Conservation (phyloP, 73 alveolate genomes). For the Blepharisma stoltei region DNA sequence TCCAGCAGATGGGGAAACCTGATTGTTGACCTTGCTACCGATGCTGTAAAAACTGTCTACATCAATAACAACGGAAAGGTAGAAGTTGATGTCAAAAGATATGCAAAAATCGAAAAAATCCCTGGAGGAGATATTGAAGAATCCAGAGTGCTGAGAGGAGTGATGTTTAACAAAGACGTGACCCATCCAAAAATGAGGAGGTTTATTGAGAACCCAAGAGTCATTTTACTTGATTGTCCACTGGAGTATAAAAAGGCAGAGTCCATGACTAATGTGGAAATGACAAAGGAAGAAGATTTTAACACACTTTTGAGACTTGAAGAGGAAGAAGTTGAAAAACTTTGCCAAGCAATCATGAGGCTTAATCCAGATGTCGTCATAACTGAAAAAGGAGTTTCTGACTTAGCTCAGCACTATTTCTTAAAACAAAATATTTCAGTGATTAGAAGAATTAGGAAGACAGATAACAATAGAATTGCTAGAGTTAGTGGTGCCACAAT, state of each 20-base stretch:
- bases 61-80: conserved; percentile 36
- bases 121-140: conserved; percentile 85
- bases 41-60: conserved; percentile 85
- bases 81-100: conserved; percentile 78
- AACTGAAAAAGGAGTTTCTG: conserved; percentile 97
- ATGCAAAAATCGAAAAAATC: conserved; percentile 86
- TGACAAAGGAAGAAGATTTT: conserved; percentile 97
- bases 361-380: conserved; percentile 95
- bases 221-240: conserved; percentile 96
- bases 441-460: conserved; percentile 96
- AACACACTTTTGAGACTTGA: conserved; percentile 52
- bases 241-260: conserved; percentile 99
- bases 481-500: conserved; percentile 88
- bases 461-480: conserved; percentile 94
- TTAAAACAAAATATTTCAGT: conserved; percentile 72
- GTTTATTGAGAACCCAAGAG: conserved; percentile 92
- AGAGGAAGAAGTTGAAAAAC: conserved; percentile 84
- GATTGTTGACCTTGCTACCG: conserved; percentile 74
- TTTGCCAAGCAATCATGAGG: conserved; percentile 92
- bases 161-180: conserved; percentile 98
- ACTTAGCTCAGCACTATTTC: conserved; percentile 81
- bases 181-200: conserved; percentile 99
- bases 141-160: conserved; percentile 90
- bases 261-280: conserved; percentile 97
- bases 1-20: conserved; percentile 93